Conservation (phyloP, 257 asterid species). For the Solanum raphanifolium region DNA sequence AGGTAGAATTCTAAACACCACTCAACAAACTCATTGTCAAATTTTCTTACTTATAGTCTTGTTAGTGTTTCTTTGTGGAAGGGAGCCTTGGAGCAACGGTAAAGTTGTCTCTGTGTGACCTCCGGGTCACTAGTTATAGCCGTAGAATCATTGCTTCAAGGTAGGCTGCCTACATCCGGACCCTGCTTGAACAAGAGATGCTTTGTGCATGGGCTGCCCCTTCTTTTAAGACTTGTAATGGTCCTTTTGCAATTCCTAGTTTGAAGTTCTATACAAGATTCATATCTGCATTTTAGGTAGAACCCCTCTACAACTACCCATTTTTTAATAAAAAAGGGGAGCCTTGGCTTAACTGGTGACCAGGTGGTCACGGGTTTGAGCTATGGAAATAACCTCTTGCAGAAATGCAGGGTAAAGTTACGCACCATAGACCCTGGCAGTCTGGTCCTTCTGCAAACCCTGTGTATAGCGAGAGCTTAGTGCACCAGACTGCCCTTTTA, state of each 20-base stretch:
- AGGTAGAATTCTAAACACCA: conserved; percentile 28
- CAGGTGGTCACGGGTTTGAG: too few species aligned
- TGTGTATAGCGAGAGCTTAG: not conserved
- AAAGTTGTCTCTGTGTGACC: not conserved
- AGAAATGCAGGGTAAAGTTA: not conserved
- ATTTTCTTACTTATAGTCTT: not conserved
- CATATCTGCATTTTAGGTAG: too few species aligned
- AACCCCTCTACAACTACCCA: not conserved
- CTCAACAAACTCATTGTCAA: not conserved
- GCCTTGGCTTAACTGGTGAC: not conserved
- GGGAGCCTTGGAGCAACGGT: not conserved
- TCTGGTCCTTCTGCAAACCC: not conserved
- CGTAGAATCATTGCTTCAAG: not conserved
- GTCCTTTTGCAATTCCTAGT: not conserved
- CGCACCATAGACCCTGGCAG: not conserved
- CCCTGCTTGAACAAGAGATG: not conserved
- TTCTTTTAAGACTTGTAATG: not conserved
- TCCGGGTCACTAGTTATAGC: not conserved
- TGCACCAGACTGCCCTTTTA: not conserved
- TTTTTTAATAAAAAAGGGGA: not conserved
- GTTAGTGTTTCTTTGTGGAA: not conserved
- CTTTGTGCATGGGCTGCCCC: not conserved
- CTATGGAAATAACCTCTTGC: not conserved
- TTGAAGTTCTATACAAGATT: too few species aligned
- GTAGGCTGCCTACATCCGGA: not conserved